A percentile compares a stretch with the other conserved stretches of the same genome.
phyloP scores from a whole-genome alignment of 257 asterid genomes.

The Perilla frutescens region DNA sequence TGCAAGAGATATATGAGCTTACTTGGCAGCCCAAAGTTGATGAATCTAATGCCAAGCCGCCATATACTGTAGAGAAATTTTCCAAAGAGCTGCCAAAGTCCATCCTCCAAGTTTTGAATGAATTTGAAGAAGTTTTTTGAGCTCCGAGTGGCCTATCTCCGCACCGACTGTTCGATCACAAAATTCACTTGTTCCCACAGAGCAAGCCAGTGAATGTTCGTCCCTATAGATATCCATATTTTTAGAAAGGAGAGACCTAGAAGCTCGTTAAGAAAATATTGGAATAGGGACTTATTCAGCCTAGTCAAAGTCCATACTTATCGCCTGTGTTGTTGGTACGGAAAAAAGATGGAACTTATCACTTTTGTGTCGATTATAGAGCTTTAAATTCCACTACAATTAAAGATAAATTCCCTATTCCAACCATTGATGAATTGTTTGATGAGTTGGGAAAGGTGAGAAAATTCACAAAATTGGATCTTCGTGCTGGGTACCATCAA shows the following conservation, averaged over 20 bases:
- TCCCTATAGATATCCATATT: neutral
- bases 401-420: too few species aligned
- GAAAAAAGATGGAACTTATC: too few species aligned
- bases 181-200: neutral
- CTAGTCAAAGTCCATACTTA: neutral
- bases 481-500: too few species aligned
- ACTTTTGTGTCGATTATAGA: too few species aligned
- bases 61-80: too few species aligned
- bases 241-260: neutral
- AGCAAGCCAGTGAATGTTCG: neutral
- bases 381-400: too few species aligned
- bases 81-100: neutral
- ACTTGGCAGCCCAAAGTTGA: too few species aligned
- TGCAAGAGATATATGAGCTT: neutral
- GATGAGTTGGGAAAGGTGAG: too few species aligned
- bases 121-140: neutral
- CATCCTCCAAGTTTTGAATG: neutral
- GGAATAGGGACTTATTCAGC: neutral
- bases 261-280: neutral
- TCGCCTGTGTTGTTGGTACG: too few species aligned
- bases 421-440: too few species aligned
- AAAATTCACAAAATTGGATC: too few species aligned
- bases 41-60: too few species aligned
- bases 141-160: neutral
- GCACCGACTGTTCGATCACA: neutral